Evolutionary conservation across 495 filamentous ascomycete genomes (phyloP).

Genomic region (Penicillium psychrofluorescens): DNA sequence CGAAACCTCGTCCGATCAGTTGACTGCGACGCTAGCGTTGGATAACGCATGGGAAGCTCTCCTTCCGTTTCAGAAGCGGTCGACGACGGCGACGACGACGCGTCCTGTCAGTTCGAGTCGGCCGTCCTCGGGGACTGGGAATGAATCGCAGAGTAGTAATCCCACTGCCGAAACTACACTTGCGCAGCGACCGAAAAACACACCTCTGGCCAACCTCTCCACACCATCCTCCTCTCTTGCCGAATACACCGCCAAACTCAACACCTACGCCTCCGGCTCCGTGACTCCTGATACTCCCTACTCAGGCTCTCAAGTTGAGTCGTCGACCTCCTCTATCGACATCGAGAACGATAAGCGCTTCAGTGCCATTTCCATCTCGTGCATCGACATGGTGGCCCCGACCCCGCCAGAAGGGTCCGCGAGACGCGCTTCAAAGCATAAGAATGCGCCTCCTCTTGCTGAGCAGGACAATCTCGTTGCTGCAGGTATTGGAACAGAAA

Average conservation of each 20-base stretch:
- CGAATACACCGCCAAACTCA: not conserved
- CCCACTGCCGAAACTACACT: not conserved
- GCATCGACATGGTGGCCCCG: constrained; percentile 56
- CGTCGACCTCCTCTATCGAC: constrained; percentile 6
- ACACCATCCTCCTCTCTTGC: not conserved
- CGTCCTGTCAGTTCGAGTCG: constrained; percentile 9
- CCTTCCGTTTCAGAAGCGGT: constrained; percentile 31
- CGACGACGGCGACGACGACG: not conserved
- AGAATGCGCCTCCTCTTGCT: not conserved
- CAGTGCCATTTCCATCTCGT: constrained; percentile 54
- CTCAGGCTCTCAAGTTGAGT: not conserved
- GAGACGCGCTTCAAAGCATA: constrained; percentile 8
- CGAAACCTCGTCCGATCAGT: constrained; percentile 16
- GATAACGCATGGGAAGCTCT: constrained; percentile 38
- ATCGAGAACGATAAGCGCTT: constrained; percentile 54
- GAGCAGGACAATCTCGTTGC: constrained; percentile 29
- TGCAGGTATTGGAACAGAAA: constrained; percentile 43
- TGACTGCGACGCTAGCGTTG: constrained; percentile 13
- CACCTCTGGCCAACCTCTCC: constrained; percentile 1
- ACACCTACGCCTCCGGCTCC: not conserved
- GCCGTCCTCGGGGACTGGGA: not conserved
- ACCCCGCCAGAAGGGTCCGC: constrained; percentile 16
- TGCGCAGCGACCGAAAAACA: not conserved
- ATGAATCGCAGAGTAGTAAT: not conserved
- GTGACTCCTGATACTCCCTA: not conserved